phyloP scores from a whole-genome alignment of 2,329 filamentous ascomycete genomes.

The Colletotrichum australisinense region DNA sequence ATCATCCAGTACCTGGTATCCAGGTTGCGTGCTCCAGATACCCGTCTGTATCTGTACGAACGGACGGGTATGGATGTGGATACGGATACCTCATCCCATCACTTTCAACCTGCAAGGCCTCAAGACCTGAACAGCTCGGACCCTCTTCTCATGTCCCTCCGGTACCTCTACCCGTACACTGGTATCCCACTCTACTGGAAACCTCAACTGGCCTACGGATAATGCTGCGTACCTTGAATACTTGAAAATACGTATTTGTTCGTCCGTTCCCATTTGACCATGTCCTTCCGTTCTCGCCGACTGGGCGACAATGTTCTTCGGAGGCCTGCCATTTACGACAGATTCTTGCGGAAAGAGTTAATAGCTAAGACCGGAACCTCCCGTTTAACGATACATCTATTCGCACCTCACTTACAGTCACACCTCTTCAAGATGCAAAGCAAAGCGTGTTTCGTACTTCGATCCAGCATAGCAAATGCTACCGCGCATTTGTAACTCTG shows the following conservation, averaged over 20 bases:
- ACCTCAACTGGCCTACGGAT: not conserved
- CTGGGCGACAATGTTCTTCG: not conserved
- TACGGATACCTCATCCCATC: not conserved
- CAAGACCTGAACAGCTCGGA: not conserved
- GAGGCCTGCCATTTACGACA: not conserved
- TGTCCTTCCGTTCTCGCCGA: not conserved
- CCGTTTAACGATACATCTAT: not conserved
- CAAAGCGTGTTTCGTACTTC: slow-evolving; percentile 4
- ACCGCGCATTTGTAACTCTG: not conserved
- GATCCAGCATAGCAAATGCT: not conserved
- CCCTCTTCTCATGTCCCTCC: not conserved
- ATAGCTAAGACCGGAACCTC: not conserved
- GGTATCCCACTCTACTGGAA: not conserved
- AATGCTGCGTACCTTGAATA: too few species aligned
- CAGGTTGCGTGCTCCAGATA: slow-evolving; percentile 2
- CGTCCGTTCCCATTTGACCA: not conserved
- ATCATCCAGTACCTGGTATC: too few species aligned
- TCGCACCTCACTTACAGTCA: not conserved
- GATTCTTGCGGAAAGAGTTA: not conserved
- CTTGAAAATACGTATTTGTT: too few species aligned
- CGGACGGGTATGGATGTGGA: not conserved
- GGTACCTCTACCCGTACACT: not conserved
- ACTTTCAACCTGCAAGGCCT: not conserved
- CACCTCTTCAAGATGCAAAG: not conserved
- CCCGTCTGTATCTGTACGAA: not conserved